Conservation (phyloP, 2,329 filamentous ascomycete species). For the Fusarium redolens region DNA sequence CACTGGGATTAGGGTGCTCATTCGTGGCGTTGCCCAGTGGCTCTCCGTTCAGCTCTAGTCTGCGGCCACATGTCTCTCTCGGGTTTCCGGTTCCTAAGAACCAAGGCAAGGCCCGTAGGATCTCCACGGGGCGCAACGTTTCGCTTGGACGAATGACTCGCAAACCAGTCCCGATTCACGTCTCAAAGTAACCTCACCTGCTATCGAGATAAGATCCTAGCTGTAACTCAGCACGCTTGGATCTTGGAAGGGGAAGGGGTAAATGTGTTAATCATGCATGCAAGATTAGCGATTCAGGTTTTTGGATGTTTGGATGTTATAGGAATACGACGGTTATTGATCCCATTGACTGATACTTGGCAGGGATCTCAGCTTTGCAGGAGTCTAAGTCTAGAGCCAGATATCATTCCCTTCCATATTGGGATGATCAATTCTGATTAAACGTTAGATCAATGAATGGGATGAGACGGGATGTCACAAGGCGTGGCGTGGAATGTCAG, state of each 20-base stretch:
- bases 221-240: background rate
- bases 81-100: background rate
- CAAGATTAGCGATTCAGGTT: background rate
- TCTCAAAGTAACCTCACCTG: background rate
- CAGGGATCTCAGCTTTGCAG: background rate
- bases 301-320: background rate
- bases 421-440: background rate
- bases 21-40: background rate
- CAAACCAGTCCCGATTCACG: background rate
- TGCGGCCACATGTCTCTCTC: constrained; percentile 1
- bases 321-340: background rate
- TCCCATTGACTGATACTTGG: background rate
- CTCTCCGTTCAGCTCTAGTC: background rate
- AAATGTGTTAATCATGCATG: background rate
- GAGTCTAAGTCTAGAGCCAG: background rate
- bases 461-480: background rate
- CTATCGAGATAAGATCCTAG: background rate
- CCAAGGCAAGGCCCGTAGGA: background rate
- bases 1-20: background rate
- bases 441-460: background rate
- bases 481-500: background rate
- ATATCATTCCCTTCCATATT: background rate
- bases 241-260: background rate
- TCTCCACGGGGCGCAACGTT: background rate
- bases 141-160: background rate